Conservation (phyloP, 2,329 filamentous ascomycete genomes). For the Colletotrichum liaoningense region DNA sequence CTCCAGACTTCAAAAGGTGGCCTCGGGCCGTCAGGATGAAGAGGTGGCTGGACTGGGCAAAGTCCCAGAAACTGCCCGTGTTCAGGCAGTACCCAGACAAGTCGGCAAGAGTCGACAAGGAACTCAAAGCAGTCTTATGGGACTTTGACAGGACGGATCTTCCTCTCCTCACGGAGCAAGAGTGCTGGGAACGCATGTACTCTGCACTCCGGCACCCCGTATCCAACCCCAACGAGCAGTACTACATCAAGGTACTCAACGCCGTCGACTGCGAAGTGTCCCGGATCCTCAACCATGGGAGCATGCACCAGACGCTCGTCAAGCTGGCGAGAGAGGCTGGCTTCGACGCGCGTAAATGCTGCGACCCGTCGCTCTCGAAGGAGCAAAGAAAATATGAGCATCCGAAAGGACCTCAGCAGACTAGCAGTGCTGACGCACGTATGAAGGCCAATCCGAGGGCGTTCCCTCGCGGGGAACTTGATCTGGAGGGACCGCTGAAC, state of each 20-base stretch:
- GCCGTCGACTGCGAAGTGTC: constrained; percentile 8
- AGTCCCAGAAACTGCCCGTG: background rate
- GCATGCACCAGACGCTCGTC: background rate
- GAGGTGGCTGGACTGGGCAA: background rate
- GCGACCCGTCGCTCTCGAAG: background rate
- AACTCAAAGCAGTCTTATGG: background rate
- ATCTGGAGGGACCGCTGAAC: background rate
- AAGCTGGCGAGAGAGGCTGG: background rate
- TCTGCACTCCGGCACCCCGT: too few relatives aligned
- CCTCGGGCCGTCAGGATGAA: too few relatives aligned
- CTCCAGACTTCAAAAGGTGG: background rate
- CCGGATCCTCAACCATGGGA: background rate
- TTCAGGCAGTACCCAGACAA: background rate
- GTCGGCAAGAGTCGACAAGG: background rate
- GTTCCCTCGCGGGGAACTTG: background rate
- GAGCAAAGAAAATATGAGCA: background rate
- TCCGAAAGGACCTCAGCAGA: background rate
- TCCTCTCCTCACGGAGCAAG: background rate
- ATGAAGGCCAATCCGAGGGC: background rate
- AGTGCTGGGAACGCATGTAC: background rate
- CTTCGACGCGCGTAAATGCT: constrained; percentile 1
- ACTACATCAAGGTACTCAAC: background rate
- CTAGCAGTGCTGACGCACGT: background rate
- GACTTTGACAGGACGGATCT: background rate
- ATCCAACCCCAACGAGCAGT: too few relatives aligned